Conservation (phyloP, 148 eudicot species). For the Polygonum maritimum region DNA sequence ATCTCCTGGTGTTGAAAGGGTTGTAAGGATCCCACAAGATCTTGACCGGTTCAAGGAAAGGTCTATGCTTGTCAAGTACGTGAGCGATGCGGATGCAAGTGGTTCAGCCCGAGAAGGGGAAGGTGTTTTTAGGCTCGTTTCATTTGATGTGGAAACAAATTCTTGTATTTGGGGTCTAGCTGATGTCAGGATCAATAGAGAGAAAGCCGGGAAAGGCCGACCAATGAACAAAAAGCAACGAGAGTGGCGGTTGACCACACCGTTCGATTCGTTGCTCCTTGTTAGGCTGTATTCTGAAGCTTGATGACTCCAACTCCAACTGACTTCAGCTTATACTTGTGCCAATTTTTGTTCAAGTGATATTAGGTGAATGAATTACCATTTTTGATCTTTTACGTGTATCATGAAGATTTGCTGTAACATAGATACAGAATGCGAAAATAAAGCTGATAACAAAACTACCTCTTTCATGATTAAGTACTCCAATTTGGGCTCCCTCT, state of each 20-base stretch:
- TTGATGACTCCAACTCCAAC: conserved; percentile 11
- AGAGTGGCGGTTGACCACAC: conserved; percentile 67
- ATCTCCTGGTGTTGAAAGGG: conserved; percentile 87
- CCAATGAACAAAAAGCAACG: conserved; percentile 75
- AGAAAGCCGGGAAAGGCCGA: conserved; percentile 81
- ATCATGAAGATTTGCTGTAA: not conserved
- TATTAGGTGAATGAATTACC: not conserved
- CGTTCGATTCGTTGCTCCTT: conserved; percentile 49
- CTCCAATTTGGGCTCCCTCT: not conserved
- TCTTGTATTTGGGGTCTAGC: conserved; percentile 79
- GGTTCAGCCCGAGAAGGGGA: conserved; percentile 36
- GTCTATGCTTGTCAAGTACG: conserved; percentile 63
- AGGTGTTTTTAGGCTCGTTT: conserved; percentile 60
- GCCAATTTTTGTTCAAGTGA: not conserved
- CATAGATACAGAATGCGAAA: not conserved
- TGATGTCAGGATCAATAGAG: conserved; percentile 67
- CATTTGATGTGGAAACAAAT: conserved; percentile 38
- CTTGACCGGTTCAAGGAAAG: conserved; percentile 76
- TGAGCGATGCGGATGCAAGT: conserved; percentile 19
- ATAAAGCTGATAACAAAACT: not conserved
- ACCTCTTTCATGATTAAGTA: not conserved
- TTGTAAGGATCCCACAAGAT: conserved; percentile 64
- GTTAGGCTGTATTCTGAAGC: conserved; percentile 55
- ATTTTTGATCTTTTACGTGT: not conserved
- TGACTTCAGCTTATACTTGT: not conserved